Percentiles rank a stretch among this genome's conserved stretches.
These are phyloP conservation scores for Macrophomina phaseolina DNA, from an alignment of 2,329 filamentous ascomycete species.

Conservation along the genomic window DNA sequence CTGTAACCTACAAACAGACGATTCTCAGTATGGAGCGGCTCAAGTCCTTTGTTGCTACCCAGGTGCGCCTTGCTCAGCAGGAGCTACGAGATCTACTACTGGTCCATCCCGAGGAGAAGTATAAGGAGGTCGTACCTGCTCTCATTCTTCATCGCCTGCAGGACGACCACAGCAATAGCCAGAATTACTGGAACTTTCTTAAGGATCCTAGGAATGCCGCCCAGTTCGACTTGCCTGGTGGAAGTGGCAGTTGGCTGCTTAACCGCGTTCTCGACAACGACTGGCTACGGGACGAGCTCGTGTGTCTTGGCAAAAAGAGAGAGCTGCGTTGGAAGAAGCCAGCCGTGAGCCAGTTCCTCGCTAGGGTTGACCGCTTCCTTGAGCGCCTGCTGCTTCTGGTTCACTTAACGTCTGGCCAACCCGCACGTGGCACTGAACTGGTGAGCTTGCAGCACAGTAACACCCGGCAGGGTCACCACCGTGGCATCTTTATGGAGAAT, in stretches of 20 bases:
- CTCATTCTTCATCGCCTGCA: not conserved
- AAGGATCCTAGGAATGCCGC: not conserved
- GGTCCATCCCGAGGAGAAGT: not conserved
- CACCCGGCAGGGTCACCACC: conserved; percentile 22
- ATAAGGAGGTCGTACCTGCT: not conserved
- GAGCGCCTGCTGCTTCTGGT: conserved; percentile 34
- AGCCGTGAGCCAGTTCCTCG: not conserved
- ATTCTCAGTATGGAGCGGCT: too few species aligned
- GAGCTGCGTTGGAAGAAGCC: not conserved
- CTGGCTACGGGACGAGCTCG: not conserved
- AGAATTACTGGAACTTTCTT: not conserved
- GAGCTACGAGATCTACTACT: not conserved
- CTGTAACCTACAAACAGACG: too few species aligned
- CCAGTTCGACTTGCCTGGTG: not conserved
- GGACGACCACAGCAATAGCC: not conserved
- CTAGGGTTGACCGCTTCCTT: conserved; percentile 8
- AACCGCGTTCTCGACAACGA: not conserved
- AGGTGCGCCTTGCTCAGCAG: not conserved
- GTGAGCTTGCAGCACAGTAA: conserved; percentile 33
- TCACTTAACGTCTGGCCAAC: conserved; percentile 32
- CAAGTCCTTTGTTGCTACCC: too few species aligned
- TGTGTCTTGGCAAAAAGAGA: too few species aligned
- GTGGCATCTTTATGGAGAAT: conserved; percentile 35
- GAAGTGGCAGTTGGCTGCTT: not conserved
- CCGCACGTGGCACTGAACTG: conserved; percentile 31